Evolutionary conservation across 2,329 filamentous ascomycete genomes (phyloP).

Genomic region (Fusarium multiceps): DNA sequence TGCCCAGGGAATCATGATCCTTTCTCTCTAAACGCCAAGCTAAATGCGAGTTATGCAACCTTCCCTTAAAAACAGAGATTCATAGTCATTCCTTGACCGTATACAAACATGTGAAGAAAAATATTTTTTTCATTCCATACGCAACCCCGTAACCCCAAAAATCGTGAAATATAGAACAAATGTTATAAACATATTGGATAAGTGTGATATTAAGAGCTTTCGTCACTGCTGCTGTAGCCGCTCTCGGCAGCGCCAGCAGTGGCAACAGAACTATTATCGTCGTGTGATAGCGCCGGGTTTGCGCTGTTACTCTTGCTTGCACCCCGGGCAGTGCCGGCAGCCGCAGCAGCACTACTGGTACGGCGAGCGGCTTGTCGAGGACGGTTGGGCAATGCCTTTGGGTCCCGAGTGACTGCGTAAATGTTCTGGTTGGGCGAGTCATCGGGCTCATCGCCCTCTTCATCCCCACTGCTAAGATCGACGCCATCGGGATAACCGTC

Average conservation of each 20-base stretch:
- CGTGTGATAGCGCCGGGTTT: slow-evolving; percentile 43
- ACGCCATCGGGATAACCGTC: slow-evolving; percentile 56
- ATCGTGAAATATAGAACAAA: slow-evolving; percentile 2
- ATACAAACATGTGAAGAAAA: not conserved
- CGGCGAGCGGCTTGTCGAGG: slow-evolving; percentile 26
- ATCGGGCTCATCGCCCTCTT: slow-evolving; percentile 56
- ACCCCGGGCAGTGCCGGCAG: slow-evolving; percentile 47
- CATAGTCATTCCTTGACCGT: not conserved
- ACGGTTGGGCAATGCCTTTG: slow-evolving; percentile 36
- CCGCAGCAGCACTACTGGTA: slow-evolving; percentile 51
- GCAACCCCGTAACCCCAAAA: slow-evolving; percentile 2
- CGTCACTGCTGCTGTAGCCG: slow-evolving; percentile 53
- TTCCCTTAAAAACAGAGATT: slow-evolving; percentile 12
- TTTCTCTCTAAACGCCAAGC: slow-evolving; percentile 40
- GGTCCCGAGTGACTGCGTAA: slow-evolving; percentile 43
- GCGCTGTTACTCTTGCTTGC: slow-evolving; percentile 50
- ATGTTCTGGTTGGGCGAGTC: slow-evolving; percentile 49
- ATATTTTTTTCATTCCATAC: slow-evolving; percentile 8
- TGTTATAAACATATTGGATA: not conserved
- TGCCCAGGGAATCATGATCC: slow-evolving; percentile 31
- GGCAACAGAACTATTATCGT: slow-evolving; percentile 54
- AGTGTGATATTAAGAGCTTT: slow-evolving; percentile 29
- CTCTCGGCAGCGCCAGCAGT: slow-evolving; percentile 56
- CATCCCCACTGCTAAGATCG: slow-evolving; percentile 56
- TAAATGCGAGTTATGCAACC: slow-evolving; percentile 36